Conservation (phyloP, 2,329 filamentous ascomycete species). For the Colletotrichum sp. region DNA sequence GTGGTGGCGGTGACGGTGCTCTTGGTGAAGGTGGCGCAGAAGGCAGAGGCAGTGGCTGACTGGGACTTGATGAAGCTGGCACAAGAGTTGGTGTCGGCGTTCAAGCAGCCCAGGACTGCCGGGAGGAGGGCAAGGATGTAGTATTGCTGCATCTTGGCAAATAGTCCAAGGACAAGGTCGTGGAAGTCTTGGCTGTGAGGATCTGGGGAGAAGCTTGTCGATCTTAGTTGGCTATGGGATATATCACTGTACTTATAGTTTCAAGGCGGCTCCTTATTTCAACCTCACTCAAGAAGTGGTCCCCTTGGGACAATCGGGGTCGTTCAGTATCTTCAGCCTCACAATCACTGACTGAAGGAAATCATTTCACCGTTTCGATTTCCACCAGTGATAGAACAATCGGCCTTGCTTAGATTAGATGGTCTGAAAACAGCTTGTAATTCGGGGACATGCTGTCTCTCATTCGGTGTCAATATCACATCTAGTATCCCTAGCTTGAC, state of each 20-base stretch:
- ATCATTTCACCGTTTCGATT: background rate
- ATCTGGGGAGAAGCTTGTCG: background rate
- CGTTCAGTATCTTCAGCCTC: background rate
- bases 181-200: background rate
- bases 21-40: constrained; percentile 37
- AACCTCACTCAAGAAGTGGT: too few species aligned
- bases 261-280: background rate
- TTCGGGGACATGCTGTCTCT: background rate
- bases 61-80: constrained; percentile 37
- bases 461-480: background rate
- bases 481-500: background rate
- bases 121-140: constrained; percentile 26
- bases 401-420: background rate
- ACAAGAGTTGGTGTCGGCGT: constrained; percentile 30
- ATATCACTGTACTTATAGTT: background rate
- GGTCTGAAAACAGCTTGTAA: background rate
- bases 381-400: background rate
- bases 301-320: background rate
- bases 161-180: background rate
- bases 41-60: constrained; percentile 32
- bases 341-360: background rate
- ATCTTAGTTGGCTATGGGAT: background rate
- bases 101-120: constrained; percentile 31
- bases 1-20: constrained; percentile 30
- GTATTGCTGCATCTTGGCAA: constrained; percentile 21